Percentiles rank a stretch among this genome's conserved stretches.
phyloP scores from a whole-genome alignment of 1,284 basidiomycete species.

The Albatrellus sp. region DNA sequence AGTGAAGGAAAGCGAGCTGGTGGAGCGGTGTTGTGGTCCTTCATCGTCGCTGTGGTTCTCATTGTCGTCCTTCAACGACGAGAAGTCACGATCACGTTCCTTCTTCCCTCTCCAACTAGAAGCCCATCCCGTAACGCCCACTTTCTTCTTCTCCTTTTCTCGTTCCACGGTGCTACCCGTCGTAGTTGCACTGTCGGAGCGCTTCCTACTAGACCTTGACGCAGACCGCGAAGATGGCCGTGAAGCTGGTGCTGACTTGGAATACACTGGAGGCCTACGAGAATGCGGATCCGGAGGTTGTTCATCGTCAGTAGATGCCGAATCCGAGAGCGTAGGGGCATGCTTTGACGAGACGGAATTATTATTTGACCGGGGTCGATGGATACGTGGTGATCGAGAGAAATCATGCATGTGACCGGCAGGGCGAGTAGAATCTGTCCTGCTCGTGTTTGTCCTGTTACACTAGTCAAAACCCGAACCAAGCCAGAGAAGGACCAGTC shows the following conservation, averaged over 20 bases:
- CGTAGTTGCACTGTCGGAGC: slow-evolving; percentile 40
- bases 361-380: slow-evolving; percentile 6
- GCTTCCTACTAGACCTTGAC: slow-evolving; percentile 31
- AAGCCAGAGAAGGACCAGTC: neutral
- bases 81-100: slow-evolving; percentile 48
- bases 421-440: slow-evolving; percentile 8
- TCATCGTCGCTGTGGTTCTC: slow-evolving; percentile 25
- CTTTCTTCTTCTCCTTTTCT: slow-evolving; percentile 23
- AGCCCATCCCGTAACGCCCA: slow-evolving; percentile 49
- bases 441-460: neutral
- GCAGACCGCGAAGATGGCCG: slow-evolving; percentile 28
- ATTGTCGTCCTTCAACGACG: slow-evolving; percentile 17
- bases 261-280: neutral
- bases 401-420: slow-evolving; percentile 11
- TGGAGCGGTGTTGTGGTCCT: neutral
- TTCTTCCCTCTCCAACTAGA: slow-evolving; percentile 48
- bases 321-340: slow-evolving; percentile 4
- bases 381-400: slow-evolving; percentile 7
- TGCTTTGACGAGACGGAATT: slow-evolving; percentile 5
- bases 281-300: neutral
- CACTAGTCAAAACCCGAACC: neutral
- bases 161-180: slow-evolving; percentile 18
- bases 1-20: slow-evolving; percentile 17
- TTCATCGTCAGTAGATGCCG: slow-evolving; percentile 6
- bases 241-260: neutral